Conservation (phyloP, 2,329 filamentous ascomycete species). For the Stemphylium lycopersici region DNA sequence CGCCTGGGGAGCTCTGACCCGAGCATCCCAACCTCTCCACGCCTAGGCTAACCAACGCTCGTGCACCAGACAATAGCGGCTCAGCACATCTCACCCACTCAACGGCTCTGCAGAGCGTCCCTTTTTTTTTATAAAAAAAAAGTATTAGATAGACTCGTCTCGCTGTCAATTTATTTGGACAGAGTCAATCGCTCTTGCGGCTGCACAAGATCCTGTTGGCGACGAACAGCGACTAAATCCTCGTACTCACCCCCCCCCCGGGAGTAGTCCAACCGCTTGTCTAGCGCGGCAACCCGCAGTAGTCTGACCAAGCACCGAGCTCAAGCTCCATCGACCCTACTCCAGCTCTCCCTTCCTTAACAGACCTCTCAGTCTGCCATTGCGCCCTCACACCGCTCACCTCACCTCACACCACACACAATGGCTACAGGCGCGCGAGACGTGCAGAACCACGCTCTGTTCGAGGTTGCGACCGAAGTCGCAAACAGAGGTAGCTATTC, state of each 20-base stretch:
- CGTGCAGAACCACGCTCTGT: constrained; percentile 93
- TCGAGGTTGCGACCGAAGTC: constrained; percentile 96
- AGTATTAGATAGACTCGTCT: constrained; percentile 1
- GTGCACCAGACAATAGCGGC: constrained; percentile 25
- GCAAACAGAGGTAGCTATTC: constrained; percentile 80
- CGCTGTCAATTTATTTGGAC: constrained; percentile 14
- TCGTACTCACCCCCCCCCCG: constrained; percentile 23
- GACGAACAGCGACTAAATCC: constrained; percentile 26
- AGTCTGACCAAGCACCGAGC: constrained; percentile 33
- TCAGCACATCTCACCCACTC: constrained; percentile 3
- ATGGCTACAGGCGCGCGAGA: constrained; percentile 59
- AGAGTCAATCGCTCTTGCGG: constrained; percentile 19
- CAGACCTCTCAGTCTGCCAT: constrained; percentile 14
- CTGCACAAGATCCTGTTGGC: constrained; percentile 20
- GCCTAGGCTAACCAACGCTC: constrained; percentile 23
- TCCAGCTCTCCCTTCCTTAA: constrained; percentile 22
- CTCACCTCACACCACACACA: constrained; percentile 18
- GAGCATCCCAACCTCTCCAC: constrained; percentile 26
- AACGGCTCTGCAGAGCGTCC: constrained; percentile 4
- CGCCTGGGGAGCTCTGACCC: constrained; percentile 19
- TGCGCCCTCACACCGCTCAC: constrained; percentile 9
- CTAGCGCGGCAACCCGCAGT: constrained; percentile 38
- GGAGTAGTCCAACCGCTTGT: constrained; percentile 29
- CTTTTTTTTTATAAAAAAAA: too few relatives aligned
- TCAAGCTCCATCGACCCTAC: constrained; percentile 25